Conservation (phyloP, 2,329 filamentous ascomycete genomes). For the Pestalotiopsis sp. region DNA sequence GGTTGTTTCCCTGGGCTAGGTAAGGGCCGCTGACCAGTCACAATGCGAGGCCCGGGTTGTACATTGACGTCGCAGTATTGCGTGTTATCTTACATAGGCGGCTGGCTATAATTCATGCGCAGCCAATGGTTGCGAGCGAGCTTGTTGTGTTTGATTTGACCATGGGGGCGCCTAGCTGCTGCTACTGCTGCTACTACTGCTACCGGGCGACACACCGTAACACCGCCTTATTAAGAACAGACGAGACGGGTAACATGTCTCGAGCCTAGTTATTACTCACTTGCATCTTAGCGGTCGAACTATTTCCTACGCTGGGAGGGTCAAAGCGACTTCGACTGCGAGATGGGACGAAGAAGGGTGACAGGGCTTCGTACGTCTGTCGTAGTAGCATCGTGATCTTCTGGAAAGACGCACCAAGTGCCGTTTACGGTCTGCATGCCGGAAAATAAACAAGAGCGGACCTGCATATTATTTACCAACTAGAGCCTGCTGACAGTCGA, state of each 20-base stretch:
- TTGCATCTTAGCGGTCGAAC: not conserved
- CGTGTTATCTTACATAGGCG: not conserved
- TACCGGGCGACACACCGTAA: not conserved
- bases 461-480: slow-evolving; percentile 1
- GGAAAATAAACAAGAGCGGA: not conserved
- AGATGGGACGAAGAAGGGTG: not conserved
- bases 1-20: not conserved
- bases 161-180: not conserved
- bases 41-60: not conserved
- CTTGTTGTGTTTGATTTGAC: not conserved
- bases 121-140: not conserved
- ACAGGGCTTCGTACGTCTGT: not conserved
- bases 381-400: not conserved
- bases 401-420: not conserved
- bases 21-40: not conserved
- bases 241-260: not conserved
- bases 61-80: not conserved
- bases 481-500: not conserved
- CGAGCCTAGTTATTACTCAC: not conserved
- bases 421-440: not conserved
- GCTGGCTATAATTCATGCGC: not conserved
- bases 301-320: not conserved
- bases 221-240: not conserved
- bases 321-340: not conserved
- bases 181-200: not conserved